Percentiles rank a stretch among this genome's conserved stretches.
Conservation (phyloP, 306 rosid genomes). For the Rosa multiflora region DNA sequence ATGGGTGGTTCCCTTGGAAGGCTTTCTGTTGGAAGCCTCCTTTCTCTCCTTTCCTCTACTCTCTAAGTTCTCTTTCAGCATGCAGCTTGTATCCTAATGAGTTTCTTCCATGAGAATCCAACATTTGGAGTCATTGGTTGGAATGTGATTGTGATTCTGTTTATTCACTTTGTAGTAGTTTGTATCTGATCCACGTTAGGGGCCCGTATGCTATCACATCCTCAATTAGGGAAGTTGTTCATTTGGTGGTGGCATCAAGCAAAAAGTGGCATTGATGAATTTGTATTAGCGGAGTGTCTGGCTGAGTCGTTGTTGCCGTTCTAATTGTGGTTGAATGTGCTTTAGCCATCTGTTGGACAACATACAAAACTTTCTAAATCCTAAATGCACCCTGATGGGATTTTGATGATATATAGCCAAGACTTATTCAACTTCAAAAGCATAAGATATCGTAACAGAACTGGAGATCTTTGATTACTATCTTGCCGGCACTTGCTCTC, state of each 20-base stretch:
- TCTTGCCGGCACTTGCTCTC: neutral
- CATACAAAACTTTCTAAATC: neutral
- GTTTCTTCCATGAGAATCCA: neutral
- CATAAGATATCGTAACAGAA: neutral
- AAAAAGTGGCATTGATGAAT: neutral
- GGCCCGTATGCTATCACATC: neutral
- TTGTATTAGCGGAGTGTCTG: neutral
- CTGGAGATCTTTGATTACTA: neutral
- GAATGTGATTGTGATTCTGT: neutral
- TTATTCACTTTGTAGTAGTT: neutral
- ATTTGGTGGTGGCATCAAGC: neutral
- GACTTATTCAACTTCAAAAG: neutral
- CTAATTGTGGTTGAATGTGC: neutral
- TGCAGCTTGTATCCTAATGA: neutral
- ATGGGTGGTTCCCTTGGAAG: neutral
- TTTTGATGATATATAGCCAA: neutral
- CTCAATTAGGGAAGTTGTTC: neutral
- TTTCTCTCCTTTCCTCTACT: neutral
- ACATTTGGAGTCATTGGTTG: neutral
- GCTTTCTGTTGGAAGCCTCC: neutral
- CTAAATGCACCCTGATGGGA: neutral
- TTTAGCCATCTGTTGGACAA: neutral
- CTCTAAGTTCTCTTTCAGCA: neutral
- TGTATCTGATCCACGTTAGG: neutral
- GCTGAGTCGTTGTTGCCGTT: neutral